These are phyloP conservation scores for Zhuliangozyma blackwelliae DNA, from an alignment of 1,139 yeast genomes.

Conservation along the genomic window DNA sequence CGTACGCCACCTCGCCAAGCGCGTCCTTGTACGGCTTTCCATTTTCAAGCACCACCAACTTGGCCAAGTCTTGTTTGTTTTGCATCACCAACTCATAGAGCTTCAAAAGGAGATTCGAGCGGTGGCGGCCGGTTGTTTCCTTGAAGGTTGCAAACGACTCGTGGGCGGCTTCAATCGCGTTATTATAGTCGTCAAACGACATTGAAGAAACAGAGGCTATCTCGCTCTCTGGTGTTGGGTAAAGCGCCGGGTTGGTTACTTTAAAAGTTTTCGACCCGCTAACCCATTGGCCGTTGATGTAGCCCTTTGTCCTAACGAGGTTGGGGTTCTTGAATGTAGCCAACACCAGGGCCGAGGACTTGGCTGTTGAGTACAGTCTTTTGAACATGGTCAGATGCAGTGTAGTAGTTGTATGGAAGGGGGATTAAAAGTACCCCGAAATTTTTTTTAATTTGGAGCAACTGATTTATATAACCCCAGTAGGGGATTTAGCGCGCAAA, in stretches of 20 bases:
- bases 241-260: slow-evolving; percentile 44
- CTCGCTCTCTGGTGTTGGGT: slow-evolving; percentile 23
- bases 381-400: slow-evolving; percentile 4
- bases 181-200: slow-evolving; percentile 27
- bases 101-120: slow-evolving; percentile 34
- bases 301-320: slow-evolving; percentile 36
- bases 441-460: too few species aligned
- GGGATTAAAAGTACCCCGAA: too few species aligned
- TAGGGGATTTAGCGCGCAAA: too few species aligned
- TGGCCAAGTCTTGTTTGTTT: slow-evolving; percentile 71
- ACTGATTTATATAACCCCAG: too few species aligned
- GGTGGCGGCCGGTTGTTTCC: slow-evolving; percentile 33
- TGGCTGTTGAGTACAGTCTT: slow-evolving; percentile 11
- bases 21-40: slow-evolving; percentile 81
- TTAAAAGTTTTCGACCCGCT: slow-evolving; percentile 27
- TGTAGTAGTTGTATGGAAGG: too few species aligned
- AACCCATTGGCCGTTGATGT: slow-evolving; percentile 43
- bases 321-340: slow-evolving; percentile 25
- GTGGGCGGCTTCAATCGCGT: slow-evolving; percentile 37
- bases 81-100: slow-evolving; percentile 56
- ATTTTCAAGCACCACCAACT: slow-evolving; percentile 70
- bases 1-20: slow-evolving; percentile 69
- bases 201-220: slow-evolving; percentile 39
- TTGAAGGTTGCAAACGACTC: slow-evolving; percentile 33
- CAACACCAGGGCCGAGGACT: slow-evolving; percentile 12